phyloP scores from a whole-genome alignment of 2,329 filamentous ascomycete genomes.

The Ustilaginoidea virens region DNA sequence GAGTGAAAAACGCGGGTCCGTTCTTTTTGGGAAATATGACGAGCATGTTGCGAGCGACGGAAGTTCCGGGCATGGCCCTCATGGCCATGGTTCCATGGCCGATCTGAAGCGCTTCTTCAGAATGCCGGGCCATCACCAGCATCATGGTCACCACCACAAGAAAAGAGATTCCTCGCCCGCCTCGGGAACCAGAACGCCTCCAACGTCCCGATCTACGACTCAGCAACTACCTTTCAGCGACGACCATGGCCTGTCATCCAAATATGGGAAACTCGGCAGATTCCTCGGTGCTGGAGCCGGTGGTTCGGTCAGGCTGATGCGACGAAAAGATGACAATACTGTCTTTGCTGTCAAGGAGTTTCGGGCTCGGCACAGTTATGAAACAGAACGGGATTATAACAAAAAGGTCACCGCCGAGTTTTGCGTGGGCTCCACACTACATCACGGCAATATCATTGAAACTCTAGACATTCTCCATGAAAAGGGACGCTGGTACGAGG shows the following conservation, averaged over 20 bases:
- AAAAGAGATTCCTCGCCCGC: slow-evolving; percentile 53
- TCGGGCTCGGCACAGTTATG: slow-evolving; percentile 77
- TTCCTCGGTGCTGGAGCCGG: slow-evolving; percentile 88
- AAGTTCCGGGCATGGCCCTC: slow-evolving; percentile 15
- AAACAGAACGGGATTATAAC: slow-evolving; percentile 87
- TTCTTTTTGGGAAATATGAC: slow-evolving; percentile 20
- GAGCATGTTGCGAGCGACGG: slow-evolving; percentile 14
- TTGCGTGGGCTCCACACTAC: slow-evolving; percentile 89
- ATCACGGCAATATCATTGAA: slow-evolving; percentile 97
- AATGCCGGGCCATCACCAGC: slow-evolving; percentile 53
- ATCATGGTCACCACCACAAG: slow-evolving; percentile 48
- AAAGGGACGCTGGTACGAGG: slow-evolving; percentile 88
- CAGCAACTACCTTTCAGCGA: slow-evolving; percentile 79
- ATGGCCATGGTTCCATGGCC: slow-evolving; percentile 75
- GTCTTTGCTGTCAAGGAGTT: slow-evolving; percentile 99
- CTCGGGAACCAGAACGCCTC: slow-evolving; percentile 32
- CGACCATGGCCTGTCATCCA: slow-evolving; percentile 77
- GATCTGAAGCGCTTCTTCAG: slow-evolving; percentile 96
- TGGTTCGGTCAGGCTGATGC: slow-evolving; percentile 87
- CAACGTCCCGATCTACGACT: slow-evolving; percentile 26
- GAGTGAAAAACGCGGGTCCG: slow-evolving; percentile 38
- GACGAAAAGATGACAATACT: slow-evolving; percentile 77
- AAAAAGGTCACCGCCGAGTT: slow-evolving; percentile 98
- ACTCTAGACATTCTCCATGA: slow-evolving; percentile 94
- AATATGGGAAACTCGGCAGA: slow-evolving; percentile 91